Conservation (phyloP, 768 basidiomycete species). For the Tylopilus felleus region DNA sequence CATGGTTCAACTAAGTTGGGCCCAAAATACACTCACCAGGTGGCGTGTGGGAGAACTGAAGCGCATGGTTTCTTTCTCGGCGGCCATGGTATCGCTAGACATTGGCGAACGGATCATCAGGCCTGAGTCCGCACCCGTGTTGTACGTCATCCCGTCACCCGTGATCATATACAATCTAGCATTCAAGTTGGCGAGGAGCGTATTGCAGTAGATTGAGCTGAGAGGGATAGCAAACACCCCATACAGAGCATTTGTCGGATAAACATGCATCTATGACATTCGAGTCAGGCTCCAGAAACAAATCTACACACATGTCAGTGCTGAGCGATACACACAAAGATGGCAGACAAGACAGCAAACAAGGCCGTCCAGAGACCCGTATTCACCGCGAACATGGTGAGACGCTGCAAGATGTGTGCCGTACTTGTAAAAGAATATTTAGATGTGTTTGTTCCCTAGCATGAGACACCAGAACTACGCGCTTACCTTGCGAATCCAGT, state of each 20-base stretch:
- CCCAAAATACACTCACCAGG: not conserved
- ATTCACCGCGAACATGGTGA: slow-evolving; percentile 2
- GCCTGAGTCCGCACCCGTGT: not conserved
- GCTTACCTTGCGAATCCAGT: not conserved
- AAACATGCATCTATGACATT: not conserved
- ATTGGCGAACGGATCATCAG: not conserved
- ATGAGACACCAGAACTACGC: too few relatives aligned
- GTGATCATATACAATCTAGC: slow-evolving; percentile 5
- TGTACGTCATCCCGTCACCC: not conserved
- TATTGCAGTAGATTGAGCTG: slow-evolving; percentile 12
- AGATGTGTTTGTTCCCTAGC: not conserved
- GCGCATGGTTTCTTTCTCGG: not conserved
- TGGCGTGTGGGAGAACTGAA: not conserved
- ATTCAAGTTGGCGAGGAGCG: slow-evolving; percentile 18
- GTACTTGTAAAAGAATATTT: not conserved
- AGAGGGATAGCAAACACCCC: slow-evolving; percentile 1
- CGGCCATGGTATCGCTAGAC: not conserved
- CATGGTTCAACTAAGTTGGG: not conserved
- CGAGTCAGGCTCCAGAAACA: not conserved
- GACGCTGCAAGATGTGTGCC: not conserved
- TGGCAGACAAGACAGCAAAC: slow-evolving; percentile 15
- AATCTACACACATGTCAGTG: too few relatives aligned
- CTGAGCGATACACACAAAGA: slow-evolving; percentile 8
- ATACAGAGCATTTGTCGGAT: not conserved
- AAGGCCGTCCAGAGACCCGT: slow-evolving; percentile 32